phyloP scores from a whole-genome alignment of 164 flowering plant species.

The Sedum album region DNA sequence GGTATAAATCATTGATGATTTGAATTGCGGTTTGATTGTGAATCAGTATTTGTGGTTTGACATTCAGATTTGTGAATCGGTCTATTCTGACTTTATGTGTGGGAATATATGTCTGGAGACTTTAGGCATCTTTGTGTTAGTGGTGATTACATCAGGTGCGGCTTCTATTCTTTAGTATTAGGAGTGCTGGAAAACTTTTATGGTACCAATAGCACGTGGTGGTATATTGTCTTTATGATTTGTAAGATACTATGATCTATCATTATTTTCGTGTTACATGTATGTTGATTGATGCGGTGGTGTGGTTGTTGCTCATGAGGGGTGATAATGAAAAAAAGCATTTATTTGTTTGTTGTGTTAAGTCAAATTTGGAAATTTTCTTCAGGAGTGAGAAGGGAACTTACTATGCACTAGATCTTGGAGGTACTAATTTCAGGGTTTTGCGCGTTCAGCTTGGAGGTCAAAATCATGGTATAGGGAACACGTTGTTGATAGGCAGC shows the following conservation, averaged over 20 bases:
- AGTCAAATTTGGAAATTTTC: conserved; percentile 10
- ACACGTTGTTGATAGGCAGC: conserved; percentile 46
- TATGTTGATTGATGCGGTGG: neutral
- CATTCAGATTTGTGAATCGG: neutral
- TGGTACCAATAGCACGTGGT: neutral
- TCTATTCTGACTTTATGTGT: neutral
- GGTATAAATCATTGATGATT: neutral
- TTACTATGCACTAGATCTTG: conserved; percentile 79
- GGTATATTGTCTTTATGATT: neutral
- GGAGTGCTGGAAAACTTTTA: neutral
- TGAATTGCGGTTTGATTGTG: neutral
- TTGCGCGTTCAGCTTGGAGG: conserved; percentile 73
- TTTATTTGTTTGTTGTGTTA: no score
- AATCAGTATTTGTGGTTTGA: neutral
- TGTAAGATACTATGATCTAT: no score
- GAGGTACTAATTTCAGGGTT: conserved; percentile 87
- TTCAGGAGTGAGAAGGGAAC: conserved; percentile 76
- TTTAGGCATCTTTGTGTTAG: neutral
- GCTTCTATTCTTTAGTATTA: neutral
- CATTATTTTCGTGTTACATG: neutral
- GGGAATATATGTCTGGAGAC: neutral
- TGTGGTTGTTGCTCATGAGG: neutral
- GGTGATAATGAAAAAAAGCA: neutral
- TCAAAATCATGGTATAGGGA: conserved; percentile 31
- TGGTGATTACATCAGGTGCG: neutral